phyloP scores from a whole-genome alignment of 2,329 filamentous ascomycete species.

The Microcyclospora pomicola region DNA sequence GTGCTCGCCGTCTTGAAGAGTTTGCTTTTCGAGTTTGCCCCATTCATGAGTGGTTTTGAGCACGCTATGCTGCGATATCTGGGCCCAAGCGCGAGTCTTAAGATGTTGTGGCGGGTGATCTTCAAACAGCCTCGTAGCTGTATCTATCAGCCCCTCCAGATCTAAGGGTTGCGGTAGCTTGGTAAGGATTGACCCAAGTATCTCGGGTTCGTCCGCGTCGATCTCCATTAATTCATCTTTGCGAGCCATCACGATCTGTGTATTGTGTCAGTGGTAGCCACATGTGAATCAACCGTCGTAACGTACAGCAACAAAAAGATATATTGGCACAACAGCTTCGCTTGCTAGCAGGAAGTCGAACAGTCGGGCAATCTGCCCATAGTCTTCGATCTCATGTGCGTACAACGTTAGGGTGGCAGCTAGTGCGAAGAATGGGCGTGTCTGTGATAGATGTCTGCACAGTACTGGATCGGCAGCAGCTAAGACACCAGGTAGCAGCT shows the following conservation, averaged over 20 bases:
- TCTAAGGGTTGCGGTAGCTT: constrained; percentile 73
- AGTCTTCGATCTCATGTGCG: constrained; percentile 86
- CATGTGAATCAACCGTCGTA: background rate
- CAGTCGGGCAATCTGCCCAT: constrained; percentile 73
- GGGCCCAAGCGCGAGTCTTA: constrained; percentile 49
- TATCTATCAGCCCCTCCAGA: constrained; percentile 60
- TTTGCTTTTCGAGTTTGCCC: constrained; percentile 39
- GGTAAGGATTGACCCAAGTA: constrained; percentile 76
- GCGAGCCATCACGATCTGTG: constrained; percentile 61
- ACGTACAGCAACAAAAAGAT: constrained; percentile 61
- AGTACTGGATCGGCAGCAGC: constrained; percentile 56
- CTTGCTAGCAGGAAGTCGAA: constrained; percentile 85
- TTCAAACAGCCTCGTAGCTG: constrained; percentile 50
- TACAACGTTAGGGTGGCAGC: constrained; percentile 92
- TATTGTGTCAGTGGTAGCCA: constrained; percentile 2
- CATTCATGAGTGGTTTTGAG: constrained; percentile 64
- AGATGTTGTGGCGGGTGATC: constrained; percentile 59
- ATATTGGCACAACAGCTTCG: constrained; percentile 78
- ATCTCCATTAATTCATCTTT: constrained; percentile 75
- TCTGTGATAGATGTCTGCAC: constrained; percentile 43
- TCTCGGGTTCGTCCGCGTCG: constrained; percentile 72
- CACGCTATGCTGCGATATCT: constrained; percentile 61
- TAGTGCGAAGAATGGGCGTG: constrained; percentile 79
- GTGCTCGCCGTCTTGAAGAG: constrained; percentile 49
- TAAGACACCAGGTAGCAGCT: constrained; percentile 72